Conservation (phyloP, 1,139 yeast genomes). For the Magnusiomyces tetraspermus region DNA sequence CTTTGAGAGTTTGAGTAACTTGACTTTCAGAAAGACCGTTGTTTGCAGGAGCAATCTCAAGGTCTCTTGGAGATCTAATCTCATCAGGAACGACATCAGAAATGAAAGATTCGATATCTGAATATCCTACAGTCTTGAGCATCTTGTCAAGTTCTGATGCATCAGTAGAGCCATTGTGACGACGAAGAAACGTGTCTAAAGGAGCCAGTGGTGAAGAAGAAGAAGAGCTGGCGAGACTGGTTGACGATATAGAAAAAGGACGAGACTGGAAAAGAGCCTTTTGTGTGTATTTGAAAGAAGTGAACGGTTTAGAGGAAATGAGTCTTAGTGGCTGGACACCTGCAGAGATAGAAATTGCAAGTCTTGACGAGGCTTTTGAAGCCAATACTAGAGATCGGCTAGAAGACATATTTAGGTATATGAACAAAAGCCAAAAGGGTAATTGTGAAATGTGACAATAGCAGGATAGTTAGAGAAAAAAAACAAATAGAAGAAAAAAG, state of each 20-base stretch:
- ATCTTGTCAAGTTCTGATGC: constrained; percentile 55
- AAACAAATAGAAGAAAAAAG: no score
- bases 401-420: neutral
- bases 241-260: neutral
- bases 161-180: constrained; percentile 79
- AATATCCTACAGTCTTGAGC: constrained; percentile 58
- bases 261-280: neutral
- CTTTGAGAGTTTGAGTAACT: constrained; percentile 58
- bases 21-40: constrained; percentile 71
- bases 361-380: neutral
- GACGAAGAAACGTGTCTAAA: constrained; percentile 76
- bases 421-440: no score
- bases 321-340: neutral
- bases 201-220: constrained; percentile 29
- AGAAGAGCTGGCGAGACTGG: neutral
- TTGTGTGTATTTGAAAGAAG: no score
- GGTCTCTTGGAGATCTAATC: constrained; percentile 57
- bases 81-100: constrained; percentile 66
- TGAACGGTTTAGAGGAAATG: no score
- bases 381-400: neutral
- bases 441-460: no score
- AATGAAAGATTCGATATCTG: constrained; percentile 62
- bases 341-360: neutral
- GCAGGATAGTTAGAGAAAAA: neutral
- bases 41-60: constrained; percentile 51